These are phyloP conservation scores for Umbellularia californica DNA, from an alignment of 164 flowering plant genomes.

Conservation along the genomic window DNA sequence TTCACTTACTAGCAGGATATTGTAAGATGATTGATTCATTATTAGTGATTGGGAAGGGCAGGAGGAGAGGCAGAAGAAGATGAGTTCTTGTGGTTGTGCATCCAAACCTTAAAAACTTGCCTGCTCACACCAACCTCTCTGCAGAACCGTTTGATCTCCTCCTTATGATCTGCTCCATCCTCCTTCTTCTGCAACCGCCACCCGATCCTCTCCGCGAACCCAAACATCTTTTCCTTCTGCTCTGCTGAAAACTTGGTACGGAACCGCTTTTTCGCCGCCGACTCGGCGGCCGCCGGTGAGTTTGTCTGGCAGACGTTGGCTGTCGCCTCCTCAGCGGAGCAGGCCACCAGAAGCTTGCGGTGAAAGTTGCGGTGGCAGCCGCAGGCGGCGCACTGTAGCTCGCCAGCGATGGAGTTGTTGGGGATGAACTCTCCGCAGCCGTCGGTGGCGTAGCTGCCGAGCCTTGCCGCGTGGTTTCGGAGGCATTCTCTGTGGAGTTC, in stretches of 20 bases:
- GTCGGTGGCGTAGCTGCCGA: constrained; percentile 21
- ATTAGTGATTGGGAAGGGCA: neutral
- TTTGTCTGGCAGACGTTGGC: neutral
- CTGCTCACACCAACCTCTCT: constrained; percentile 22
- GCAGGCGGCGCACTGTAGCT: constrained; percentile 10
- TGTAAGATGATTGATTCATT: no score
- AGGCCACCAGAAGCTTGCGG: constrained; percentile 3
- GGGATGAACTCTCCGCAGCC: constrained; percentile 14
- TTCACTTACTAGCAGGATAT: no score
- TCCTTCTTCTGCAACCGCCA: constrained; percentile 11
- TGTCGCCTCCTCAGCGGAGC: neutral
- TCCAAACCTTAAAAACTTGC: constrained; percentile 30
- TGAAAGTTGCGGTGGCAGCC: constrained; percentile 14
- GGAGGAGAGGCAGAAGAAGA: constrained; percentile 7
- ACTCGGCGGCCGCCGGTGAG: neutral
- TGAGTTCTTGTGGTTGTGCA: constrained; percentile 27
- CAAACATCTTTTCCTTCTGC: constrained; percentile 12
- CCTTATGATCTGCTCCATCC: constrained; percentile 5
- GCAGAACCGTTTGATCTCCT: constrained; percentile 25
- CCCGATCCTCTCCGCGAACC: constrained; percentile 14
- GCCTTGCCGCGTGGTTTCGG: constrained; percentile 27
- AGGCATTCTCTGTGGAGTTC: constrained; percentile 21
- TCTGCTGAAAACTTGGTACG: constrained; percentile 13
- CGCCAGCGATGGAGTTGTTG: neutral
- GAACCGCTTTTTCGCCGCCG: neutral